phyloP scores from a whole-genome alignment of 2,329 filamentous ascomycete species.

The Microsporum ferrugineum region DNA sequence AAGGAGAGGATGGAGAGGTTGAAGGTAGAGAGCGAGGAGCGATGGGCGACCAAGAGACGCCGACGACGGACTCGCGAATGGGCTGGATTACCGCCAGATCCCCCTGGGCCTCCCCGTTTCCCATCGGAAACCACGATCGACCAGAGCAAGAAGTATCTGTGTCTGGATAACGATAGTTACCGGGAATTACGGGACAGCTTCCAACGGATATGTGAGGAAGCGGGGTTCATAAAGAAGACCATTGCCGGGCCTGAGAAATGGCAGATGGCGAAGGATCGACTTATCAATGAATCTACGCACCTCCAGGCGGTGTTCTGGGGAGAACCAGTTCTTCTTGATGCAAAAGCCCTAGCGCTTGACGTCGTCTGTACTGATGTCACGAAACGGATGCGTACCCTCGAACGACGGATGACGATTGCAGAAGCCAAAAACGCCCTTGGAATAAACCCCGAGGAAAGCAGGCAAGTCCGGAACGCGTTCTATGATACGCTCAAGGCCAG shows the following conservation, averaged over 20 bases:
- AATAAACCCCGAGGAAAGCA: slow-evolving; percentile 56
- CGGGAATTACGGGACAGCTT: slow-evolving; percentile 55
- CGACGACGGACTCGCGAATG: slow-evolving; percentile 57
- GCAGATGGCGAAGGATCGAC: slow-evolving; percentile 56
- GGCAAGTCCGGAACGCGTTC: slow-evolving; percentile 55
- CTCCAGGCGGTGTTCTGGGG: slow-evolving; percentile 52
- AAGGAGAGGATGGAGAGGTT: slow-evolving; percentile 44
- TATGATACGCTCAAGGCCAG: slow-evolving; percentile 54
- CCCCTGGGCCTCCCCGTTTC: slow-evolving; percentile 58
- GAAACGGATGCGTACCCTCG: slow-evolving; percentile 59
- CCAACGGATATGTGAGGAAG: slow-evolving; percentile 56
- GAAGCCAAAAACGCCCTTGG: slow-evolving; percentile 63
- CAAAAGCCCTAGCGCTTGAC: slow-evolving; percentile 60
- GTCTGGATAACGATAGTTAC: slow-evolving; percentile 53
- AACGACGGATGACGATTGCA: slow-evolving; percentile 57
- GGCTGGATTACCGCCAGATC: slow-evolving; percentile 56
- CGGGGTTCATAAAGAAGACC: slow-evolving; percentile 63
- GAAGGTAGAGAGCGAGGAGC: slow-evolving; percentile 50
- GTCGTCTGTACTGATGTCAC: slow-evolving; percentile 72
- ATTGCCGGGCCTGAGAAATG: slow-evolving; percentile 60
- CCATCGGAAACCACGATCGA: slow-evolving; percentile 74
- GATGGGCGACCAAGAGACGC: slow-evolving; percentile 53
- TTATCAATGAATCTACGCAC: slow-evolving; percentile 54
- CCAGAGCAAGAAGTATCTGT: slow-evolving; percentile 60
- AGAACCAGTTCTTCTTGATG: slow-evolving; percentile 47